Evolutionary conservation across 2,329 filamentous ascomycete genomes (phyloP).

Genomic region (Alternaria dauci): DNA sequence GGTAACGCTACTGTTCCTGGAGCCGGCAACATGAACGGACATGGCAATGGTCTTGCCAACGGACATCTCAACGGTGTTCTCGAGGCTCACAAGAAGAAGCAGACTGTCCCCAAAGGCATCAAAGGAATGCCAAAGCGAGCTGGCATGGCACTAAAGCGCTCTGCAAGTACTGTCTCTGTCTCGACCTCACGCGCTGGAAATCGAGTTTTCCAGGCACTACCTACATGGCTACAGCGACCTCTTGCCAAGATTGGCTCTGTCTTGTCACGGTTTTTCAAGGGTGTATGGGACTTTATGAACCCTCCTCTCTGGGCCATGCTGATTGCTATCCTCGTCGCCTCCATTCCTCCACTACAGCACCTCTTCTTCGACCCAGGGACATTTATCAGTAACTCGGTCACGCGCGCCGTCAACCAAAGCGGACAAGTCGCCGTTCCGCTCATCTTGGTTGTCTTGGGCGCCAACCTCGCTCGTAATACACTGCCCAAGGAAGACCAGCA

Average conservation of each 20-base stretch:
- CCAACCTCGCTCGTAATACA: conserved; percentile 92
- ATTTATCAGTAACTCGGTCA: conserved; percentile 92
- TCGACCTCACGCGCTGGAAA: conserved; percentile 44
- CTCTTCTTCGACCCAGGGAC: conserved; percentile 90
- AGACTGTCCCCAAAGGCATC: conserved; percentile 41
- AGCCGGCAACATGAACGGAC: conserved; percentile 51
- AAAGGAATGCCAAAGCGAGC: conserved; percentile 48
- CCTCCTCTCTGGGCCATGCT: conserved; percentile 98
- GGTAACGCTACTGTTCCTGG: conserved; percentile 56
- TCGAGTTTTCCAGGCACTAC: conserved; percentile 60
- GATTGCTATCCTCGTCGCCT: conserved; percentile 86
- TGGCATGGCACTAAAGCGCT: conserved; percentile 28
- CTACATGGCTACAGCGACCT: conserved; percentile 60
- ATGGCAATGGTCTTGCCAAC: conserved; percentile 48
- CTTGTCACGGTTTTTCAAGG: conserved; percentile 64
- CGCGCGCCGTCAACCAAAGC: conserved; percentile 82
- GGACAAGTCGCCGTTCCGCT: conserved; percentile 92
- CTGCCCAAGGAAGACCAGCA: conserved; percentile 71
- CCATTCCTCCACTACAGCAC: conserved; percentile 80
- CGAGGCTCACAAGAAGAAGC: conserved; percentile 27
- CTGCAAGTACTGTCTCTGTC: conserved; percentile 32
- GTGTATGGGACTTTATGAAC: conserved; percentile 95
- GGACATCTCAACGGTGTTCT: conserved; percentile 48
- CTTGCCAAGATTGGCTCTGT: conserved; percentile 55
- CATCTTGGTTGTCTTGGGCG: conserved; percentile 93